These are phyloP conservation scores for Aphanomyces cochlioides DNA, from an alignment of 352 stramenopile species.

Conservation along the genomic window DNA sequence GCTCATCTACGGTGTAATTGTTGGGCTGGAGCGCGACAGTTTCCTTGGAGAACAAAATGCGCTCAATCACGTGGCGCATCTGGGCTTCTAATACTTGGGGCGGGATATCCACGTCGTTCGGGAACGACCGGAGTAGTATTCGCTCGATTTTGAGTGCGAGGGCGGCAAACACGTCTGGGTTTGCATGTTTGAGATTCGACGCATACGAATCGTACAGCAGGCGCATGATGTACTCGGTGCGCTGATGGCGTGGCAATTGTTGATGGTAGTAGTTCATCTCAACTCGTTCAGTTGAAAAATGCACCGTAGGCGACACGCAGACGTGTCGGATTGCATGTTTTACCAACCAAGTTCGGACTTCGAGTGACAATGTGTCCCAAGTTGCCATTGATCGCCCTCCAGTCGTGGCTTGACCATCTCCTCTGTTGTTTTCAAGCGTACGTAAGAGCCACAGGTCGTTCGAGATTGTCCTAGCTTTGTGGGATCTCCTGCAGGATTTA, in stretches of 20 bases:
- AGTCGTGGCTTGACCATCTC: too few relatives aligned
- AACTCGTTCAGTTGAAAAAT: too few relatives aligned
- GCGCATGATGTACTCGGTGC: background rate
- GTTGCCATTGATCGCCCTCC: too few relatives aligned
- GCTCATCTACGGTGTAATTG: slow-evolving; percentile 1
- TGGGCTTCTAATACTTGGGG: background rate
- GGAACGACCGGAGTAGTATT: background rate
- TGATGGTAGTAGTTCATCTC: too few relatives aligned
- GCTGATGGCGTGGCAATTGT: background rate
- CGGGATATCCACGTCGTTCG: background rate
- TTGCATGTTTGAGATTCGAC: background rate
- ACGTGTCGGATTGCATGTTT: too few relatives aligned
- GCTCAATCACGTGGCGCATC: background rate
- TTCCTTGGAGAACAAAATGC: slow-evolving; percentile 4
- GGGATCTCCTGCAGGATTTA: too few relatives aligned
- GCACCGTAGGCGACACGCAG: too few relatives aligned
- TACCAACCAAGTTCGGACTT: too few relatives aligned
- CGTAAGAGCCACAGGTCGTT: too few relatives aligned
- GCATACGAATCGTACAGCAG: background rate
- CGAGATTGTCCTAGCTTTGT: too few relatives aligned
- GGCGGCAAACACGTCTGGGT: background rate
- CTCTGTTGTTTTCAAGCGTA: too few relatives aligned
- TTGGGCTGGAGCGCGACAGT: background rate
- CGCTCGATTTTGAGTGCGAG: background rate
- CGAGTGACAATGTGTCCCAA: too few relatives aligned